Evolutionary conservation across 169 alveolate species (phyloP).

Genomic region (Plasmodium falciparum): DNA sequence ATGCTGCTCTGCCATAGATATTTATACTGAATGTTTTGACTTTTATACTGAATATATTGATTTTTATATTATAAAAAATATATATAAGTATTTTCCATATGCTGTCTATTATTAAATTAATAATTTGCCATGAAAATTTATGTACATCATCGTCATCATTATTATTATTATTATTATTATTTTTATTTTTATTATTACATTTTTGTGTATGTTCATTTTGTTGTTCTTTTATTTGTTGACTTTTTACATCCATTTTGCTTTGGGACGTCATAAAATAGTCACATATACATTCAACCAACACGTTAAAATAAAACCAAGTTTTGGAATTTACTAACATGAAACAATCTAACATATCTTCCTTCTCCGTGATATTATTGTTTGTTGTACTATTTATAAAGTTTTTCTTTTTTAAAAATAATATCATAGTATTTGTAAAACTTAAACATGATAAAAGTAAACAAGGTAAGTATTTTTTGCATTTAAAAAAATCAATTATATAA

Average conservation of each 20-base stretch:
- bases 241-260: no score
- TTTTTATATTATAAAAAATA: constrained; percentile 39
- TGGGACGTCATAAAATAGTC: constrained; percentile 5
- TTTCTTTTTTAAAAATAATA: constrained; percentile 65
- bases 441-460: constrained; percentile 38
- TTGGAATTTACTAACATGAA: constrained; percentile 59
- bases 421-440: constrained; percentile 44
- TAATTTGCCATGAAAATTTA: constrained; percentile 5
- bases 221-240: no score
- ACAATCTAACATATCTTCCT: constrained; percentile 38
- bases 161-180: not conserved
- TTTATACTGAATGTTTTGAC: constrained; percentile 20
- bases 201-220: no score
- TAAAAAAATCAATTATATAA: constrained; percentile 46
- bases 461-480: constrained; percentile 21
- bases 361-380: constrained; percentile 8
- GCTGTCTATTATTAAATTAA: constrained; percentile 59
- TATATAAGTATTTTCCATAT: constrained; percentile 66
- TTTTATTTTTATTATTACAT: not conserved
- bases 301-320: constrained; percentile 59
- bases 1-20: constrained; percentile 35
- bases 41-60: constrained; percentile 40
- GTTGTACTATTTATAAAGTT: constrained; percentile 10
- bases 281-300: constrained; percentile 26
- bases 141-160: not conserved